Evolutionary conservation across 2,329 filamentous ascomycete genomes (phyloP), one percentile per base, ranked within the genome.

Genomic region (Aureobasidium leucospermi): DNA sequence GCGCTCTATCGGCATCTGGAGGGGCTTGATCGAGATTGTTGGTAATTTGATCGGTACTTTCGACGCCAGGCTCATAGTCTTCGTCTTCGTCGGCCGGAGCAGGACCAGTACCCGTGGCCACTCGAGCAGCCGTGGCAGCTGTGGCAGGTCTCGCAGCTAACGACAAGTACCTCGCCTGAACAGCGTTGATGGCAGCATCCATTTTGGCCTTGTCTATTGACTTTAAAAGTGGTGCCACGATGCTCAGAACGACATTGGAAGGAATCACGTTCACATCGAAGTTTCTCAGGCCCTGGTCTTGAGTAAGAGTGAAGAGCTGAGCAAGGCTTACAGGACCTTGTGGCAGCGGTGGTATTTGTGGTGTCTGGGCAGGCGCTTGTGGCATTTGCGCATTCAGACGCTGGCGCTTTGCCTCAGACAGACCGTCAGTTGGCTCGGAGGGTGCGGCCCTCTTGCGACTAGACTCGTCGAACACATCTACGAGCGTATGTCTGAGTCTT

Each of bases 1-100:
- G 76, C 3, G 77, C 71, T 10, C 73, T 62, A 15, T 67, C 65
- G 11, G 63, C 55, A 57, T 76, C 74, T 38, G 75, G 71, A n/a
- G 86, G 81, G 5, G 85, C 79, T 62, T 83, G 83, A 68, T 93
- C 89, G 13, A 90, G 79, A 69, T 89, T 89, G 72, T 93, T 89
- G 51, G 87, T 74, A 34, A 90, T 85, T 68, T 93, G 88, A 67
- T 91, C 88, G 1, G 84, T 84, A 64, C 90, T 85, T 38, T 85
- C 84, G 8, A 90, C 91, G 68, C 95, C 89, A 0, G 93, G 92
- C 67, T 96, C 93, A 68, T 96, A 96, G 66, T 96, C 90, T 64
- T 96, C 90, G 19, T 96, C 92, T 43, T 96, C 91, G 6, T 88
- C 85, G 3, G 89, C 85, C 29, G 82, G 90, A 4, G 87, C 85